Conservation (phyloP, 495 filamentous ascomycete genomes). For the Rusavskia elegans region DNA sequence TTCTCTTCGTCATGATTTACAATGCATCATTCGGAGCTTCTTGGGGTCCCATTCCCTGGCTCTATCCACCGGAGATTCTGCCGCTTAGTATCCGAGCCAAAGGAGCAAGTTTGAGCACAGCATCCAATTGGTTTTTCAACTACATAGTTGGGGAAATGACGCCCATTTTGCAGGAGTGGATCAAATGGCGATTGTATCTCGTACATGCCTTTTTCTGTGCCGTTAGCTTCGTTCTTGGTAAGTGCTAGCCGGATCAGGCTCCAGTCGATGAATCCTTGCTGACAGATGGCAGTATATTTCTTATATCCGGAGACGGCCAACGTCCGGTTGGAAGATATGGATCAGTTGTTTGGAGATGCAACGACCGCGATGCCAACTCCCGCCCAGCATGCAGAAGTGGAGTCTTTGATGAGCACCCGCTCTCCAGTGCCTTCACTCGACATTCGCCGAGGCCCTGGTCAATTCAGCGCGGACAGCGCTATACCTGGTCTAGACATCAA, state of each 20-base stretch:
- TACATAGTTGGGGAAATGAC: conserved; percentile 94
- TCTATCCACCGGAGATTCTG: conserved; percentile 94
- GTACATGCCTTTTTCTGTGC: conserved; percentile 96
- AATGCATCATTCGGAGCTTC: conserved; percentile 96
- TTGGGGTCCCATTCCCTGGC: conserved; percentile 98
- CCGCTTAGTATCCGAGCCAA: conserved; percentile 95
- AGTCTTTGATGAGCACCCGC: conserved; percentile 50
- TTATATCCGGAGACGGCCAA: conserved; percentile 94
- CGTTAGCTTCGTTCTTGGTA: conserved; percentile 89
- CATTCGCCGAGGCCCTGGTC: conserved; percentile 38
- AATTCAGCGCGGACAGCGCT: conserved; percentile 38
- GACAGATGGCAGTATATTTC: conserved; percentile 63
- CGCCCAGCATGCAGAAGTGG: conserved; percentile 51
- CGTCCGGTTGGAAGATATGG: conserved; percentile 92
- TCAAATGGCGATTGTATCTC: conserved; percentile 85
- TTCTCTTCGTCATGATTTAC: conserved; percentile 93
- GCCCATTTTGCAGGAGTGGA: conserved; percentile 75
- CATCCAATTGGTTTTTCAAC: conserved; percentile 96
- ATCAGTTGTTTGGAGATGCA: conserved; percentile 75
- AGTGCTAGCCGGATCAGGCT: conserved; percentile 19
- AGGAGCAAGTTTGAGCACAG: conserved; percentile 90
- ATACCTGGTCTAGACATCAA: conserved; percentile 63
- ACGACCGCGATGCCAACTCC: conserved; percentile 64
- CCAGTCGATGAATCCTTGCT: not conserved
- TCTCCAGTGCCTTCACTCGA: conserved; percentile 72